Conservation (phyloP, 768 basidiomycete species). For the Lactarius evosmus region DNA sequence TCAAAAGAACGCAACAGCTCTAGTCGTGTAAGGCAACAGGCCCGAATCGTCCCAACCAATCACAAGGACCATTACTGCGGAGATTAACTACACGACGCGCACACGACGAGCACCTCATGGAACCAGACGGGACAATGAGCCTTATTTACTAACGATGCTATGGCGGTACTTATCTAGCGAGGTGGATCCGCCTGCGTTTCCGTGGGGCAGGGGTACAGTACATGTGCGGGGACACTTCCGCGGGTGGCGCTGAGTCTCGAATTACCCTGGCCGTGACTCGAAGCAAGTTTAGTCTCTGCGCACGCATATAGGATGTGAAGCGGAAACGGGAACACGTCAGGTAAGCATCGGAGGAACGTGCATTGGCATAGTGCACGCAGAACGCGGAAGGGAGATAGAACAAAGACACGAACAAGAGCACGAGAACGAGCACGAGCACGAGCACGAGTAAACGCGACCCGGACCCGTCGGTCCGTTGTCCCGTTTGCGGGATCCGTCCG, state of each 20-base stretch:
- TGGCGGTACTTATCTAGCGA: background rate
- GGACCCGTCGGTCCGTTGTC: too few relatives aligned
- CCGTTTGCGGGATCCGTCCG: too few relatives aligned
- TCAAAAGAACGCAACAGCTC: too few relatives aligned
- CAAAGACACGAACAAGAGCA: too few relatives aligned
- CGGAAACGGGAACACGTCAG: background rate
- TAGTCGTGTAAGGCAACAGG: background rate
- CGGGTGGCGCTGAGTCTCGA: background rate
- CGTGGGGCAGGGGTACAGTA: too few relatives aligned
- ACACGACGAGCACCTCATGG: background rate
- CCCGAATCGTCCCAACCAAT: background rate
- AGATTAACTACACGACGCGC: background rate
- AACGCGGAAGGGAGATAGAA: background rate
- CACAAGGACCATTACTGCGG: background rate
- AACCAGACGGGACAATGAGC: background rate
- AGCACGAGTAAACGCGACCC: too few relatives aligned
- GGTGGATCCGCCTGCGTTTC: too few relatives aligned
- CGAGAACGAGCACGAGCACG: too few relatives aligned
- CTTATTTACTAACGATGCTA: background rate
- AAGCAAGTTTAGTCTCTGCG: too few relatives aligned
- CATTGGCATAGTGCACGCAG: too few relatives aligned
- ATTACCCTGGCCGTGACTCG: background rate
- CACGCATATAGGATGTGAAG: background rate
- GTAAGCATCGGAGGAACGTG: background rate
- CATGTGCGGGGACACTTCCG: background rate